These are phyloP conservation scores for Pistacia vera DNA, from an alignment of 345 rosid species.

Conservation along the genomic window DNA sequence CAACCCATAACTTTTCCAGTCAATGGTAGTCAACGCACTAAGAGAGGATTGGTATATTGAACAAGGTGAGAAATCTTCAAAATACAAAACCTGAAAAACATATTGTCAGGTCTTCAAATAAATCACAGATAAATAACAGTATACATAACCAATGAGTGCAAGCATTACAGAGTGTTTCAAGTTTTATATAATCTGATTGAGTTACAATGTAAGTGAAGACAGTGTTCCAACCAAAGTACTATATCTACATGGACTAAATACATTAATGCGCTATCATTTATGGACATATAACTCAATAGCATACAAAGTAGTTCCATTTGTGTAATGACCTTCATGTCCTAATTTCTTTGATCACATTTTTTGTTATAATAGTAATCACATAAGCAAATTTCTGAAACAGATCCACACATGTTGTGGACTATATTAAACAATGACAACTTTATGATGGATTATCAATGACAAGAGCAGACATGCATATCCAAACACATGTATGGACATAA, in stretches of 20 bases:
- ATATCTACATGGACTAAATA: neutral
- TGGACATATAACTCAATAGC: neutral
- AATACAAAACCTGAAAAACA: slow-evolving; percentile 66
- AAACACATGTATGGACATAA: neutral
- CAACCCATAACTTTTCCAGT: slow-evolving; percentile 93
- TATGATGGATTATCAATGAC: neutral
- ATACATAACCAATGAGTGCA: neutral
- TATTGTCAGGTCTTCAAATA: slow-evolving; percentile 18
- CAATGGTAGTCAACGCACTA: slow-evolving; percentile 59
- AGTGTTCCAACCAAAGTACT: neutral
- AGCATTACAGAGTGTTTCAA: neutral
- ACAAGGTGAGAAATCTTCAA: slow-evolving; percentile 67
- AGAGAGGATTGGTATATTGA: slow-evolving; percentile 47
- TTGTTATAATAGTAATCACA: neutral
- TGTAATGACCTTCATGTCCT: neutral
- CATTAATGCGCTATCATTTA: neutral
- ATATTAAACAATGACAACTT: neutral
- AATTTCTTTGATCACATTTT: neutral
- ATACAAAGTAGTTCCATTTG: neutral
- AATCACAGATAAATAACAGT: neutral
- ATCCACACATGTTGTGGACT: neutral
- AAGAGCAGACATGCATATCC: neutral
- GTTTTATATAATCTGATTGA: neutral
- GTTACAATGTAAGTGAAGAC: neutral
- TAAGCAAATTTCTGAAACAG: neutral